These are phyloP conservation scores for Crotalaria pallida DNA, from an alignment of 306 rosid species.

Conservation along the genomic window DNA sequence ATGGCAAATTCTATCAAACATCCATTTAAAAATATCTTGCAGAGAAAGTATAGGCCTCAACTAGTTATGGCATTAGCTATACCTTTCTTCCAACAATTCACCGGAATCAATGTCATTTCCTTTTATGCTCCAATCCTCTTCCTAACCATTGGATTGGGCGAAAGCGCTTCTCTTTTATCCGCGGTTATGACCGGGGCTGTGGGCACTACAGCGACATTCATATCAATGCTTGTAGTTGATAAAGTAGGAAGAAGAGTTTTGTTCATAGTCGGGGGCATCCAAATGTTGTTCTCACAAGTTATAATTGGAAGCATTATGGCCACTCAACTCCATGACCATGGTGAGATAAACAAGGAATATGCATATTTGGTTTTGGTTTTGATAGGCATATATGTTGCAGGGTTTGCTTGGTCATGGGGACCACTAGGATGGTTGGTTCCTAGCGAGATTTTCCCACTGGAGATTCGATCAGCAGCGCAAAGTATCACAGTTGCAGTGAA, in stretches of 20 bases:
- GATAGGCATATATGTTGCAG: constrained; percentile 53
- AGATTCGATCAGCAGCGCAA: constrained; percentile 62
- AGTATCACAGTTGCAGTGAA: constrained; percentile 35
- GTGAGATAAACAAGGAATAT: constrained; percentile 39
- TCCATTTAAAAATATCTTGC: constrained; percentile 45
- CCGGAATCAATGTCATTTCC: constrained; percentile 62
- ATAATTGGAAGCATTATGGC: constrained; percentile 48
- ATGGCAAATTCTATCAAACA: constrained; percentile 34
- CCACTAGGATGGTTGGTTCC: constrained; percentile 66
- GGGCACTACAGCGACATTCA: constrained; percentile 40
- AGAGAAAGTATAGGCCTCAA: constrained; percentile 53
- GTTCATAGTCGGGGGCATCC: constrained; percentile 56
- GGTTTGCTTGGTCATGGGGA: constrained; percentile 74
- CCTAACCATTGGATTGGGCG: constrained; percentile 52
- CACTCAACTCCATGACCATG: constrained; percentile 49
- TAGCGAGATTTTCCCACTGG: constrained; percentile 56
- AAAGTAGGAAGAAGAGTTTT: constrained; percentile 50
- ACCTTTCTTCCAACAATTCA: constrained; percentile 67
- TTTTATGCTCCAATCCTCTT: constrained; percentile 27
- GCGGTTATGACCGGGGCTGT: constrained; percentile 39
- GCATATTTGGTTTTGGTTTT: constrained; percentile 41
- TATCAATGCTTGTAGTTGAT: constrained; percentile 68
- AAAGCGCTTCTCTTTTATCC: constrained; percentile 49
- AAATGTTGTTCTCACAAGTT: constrained; percentile 49
- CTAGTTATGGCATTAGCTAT: constrained; percentile 58